Conservation (phyloP, 2,329 filamentous ascomycete genomes). For the Lojkania enalia region DNA sequence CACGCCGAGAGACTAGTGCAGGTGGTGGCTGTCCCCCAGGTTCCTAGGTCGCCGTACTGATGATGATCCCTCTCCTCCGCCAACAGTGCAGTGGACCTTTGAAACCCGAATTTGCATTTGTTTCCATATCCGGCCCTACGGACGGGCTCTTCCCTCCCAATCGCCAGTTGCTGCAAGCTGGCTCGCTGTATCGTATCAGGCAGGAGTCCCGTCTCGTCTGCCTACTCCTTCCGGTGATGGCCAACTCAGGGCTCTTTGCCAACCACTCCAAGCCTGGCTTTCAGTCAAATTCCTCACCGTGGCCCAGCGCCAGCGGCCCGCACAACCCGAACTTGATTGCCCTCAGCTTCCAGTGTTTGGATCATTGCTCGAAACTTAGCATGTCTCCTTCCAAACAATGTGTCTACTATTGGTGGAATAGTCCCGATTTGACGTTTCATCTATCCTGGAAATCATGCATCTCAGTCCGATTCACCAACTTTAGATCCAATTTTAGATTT, state of each 20-base stretch:
- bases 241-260: too few species aligned
- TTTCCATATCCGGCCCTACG: too few species aligned
- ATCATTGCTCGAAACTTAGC: not conserved
- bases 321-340: too few species aligned
- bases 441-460: slow-evolving; percentile 3
- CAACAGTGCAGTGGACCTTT: not conserved
- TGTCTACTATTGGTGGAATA: slow-evolving; percentile 4
- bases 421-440: slow-evolving; percentile 8
- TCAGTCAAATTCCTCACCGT: too few species aligned
- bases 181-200: too few species aligned
- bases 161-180: too few species aligned
- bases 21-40: not conserved
- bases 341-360: too few species aligned
- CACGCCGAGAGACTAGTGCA: not conserved
- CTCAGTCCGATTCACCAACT: slow-evolving; percentile 3
- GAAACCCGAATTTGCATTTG: not conserved
- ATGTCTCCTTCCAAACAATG: slow-evolving; percentile 1
- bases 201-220: too few species aligned
- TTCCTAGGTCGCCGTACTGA: not conserved
- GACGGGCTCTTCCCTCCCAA: too few species aligned
- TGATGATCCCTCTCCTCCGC: not conserved
- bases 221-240: too few species aligned
- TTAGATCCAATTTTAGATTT: slow-evolving; percentile 1
- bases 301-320: too few species aligned
- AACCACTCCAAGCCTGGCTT: too few species aligned